Evolutionary conservation across 1,284 basidiomycete species (phyloP).

Genomic region (Leccinum huronense): DNA sequence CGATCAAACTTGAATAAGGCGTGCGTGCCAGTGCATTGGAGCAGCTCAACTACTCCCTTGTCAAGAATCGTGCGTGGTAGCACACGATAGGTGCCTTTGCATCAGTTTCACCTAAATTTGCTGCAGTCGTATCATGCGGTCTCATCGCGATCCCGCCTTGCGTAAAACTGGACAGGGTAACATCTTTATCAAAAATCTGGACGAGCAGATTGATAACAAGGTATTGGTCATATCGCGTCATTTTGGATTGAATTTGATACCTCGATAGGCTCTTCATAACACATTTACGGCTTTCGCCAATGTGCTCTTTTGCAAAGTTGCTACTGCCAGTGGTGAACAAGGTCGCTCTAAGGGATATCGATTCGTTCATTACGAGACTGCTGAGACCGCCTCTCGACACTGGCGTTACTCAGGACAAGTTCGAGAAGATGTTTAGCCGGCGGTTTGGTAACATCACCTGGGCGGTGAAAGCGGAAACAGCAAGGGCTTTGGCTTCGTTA

Average conservation of each 20-base stretch:
- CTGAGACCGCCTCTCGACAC: conserved; percentile 89
- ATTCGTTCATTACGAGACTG: conserved; percentile 99
- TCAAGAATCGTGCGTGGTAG: conserved; percentile 96
- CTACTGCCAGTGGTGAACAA: conserved; percentile 74
- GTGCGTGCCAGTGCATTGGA: conserved; percentile 88
- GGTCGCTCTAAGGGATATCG: conserved; percentile 96
- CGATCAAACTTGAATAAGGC: conserved; percentile 43
- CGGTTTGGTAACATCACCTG: conserved; percentile 89
- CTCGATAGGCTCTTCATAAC: conserved; percentile 87
- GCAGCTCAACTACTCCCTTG: conserved; percentile 99
- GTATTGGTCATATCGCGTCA: conserved; percentile 37
- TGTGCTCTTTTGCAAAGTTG: conserved; percentile 99
- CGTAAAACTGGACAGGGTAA: conserved; percentile 99
- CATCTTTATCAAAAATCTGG: conserved; percentile 99
- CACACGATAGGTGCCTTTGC: conserved; percentile 20
- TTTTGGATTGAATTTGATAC: conserved; percentile 9
- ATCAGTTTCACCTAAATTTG: conserved; percentile 5
- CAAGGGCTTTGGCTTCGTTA: conserved; percentile 99
- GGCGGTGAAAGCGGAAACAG: conserved; percentile 86
- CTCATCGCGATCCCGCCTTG: conserved; percentile 98
- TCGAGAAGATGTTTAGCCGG: conserved; percentile 74
- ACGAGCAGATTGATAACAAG: conserved; percentile 99
- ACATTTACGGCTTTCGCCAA: conserved; percentile 99
- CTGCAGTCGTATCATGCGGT: conserved; percentile 98
- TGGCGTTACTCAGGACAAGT: conserved; percentile 85